Percentiles rank a stretch among this genome's conserved stretches.
These are phyloP conservation scores for Backusella macrospora DNA, from an alignment of 192 early-diverging fungal species.

Conservation along the genomic window DNA sequence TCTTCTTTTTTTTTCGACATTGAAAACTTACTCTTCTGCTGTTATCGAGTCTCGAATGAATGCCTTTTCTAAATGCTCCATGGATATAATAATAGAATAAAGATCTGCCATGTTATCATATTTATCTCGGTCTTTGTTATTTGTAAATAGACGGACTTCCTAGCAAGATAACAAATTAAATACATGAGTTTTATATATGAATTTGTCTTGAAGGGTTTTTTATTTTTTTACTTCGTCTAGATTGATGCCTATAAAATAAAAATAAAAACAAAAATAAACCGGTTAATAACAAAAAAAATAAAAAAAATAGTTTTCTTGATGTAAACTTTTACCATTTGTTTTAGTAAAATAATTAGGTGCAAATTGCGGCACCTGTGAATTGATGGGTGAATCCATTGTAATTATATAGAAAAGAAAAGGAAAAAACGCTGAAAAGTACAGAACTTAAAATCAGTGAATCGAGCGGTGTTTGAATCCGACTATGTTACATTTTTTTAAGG, in stretches of 20 bases:
- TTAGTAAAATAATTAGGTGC: conserved; percentile 19
- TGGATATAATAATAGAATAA: conserved; percentile 88
- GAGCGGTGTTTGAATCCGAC: too few species aligned
- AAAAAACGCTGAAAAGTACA: not conserved
- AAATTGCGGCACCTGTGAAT: conserved; percentile 19
- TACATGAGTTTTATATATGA: not conserved
- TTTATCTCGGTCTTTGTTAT: conserved; percentile 83
- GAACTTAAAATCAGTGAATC: too few species aligned
- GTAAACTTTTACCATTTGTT: conserved; percentile 7
- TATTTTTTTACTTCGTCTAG: conserved; percentile 20
- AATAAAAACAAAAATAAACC: not conserved
- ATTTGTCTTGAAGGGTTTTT: not conserved
- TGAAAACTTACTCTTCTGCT: conserved; percentile 65
- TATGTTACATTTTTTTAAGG: too few species aligned
- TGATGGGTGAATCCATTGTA: conserved; percentile 19
- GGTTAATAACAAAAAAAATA: not conserved
- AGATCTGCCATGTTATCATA: conserved; percentile 93
- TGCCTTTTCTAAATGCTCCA: conserved; percentile 91
- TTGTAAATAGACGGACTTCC: conserved; percentile 81
- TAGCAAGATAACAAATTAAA: conserved; percentile 28
- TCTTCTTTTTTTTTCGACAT: not conserved
- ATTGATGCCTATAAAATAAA: conserved; percentile 25
- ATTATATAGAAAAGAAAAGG: not conserved
- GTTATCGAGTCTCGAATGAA: conserved; percentile 89
- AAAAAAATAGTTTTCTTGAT: not conserved